Base-by-base conservation (phyloP, 2,329 filamentous ascomycete genomes). In the Tolypocladium ovalisporum region DNA sequence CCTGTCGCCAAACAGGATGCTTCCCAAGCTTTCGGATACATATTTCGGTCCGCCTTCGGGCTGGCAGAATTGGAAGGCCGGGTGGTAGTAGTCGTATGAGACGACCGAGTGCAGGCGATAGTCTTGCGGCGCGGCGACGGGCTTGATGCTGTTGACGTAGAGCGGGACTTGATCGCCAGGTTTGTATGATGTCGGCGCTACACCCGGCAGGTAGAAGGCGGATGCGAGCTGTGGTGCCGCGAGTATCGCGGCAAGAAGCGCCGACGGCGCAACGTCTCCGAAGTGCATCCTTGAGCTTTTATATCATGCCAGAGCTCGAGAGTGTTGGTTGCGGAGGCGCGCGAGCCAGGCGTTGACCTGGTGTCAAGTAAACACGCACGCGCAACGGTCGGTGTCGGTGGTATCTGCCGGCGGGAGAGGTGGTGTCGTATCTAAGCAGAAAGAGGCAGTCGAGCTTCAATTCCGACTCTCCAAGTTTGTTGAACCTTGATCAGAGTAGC, bases 181-280 rank as follows among this genome's bases (percentile, higher is more conserved):
- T 66, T 89, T 85, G 78, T 99, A 99, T 57, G 93, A 93, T 49
- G 90, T 95, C 27, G 94, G 94, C 63, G 93, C 92, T 65, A 97
- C 91, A 64, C 94, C 94, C 40, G 93, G 94, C 44, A 99, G 88
- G 76, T 99, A 99, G 77, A 97, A 99, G 57, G 90, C 90, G 2
- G 84, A 79, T 17, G 79, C 74, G 39, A 84, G 70, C 60, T 81
- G 77, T 29, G 83, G 80, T 34, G 77, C 68, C 52, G 76, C 72
- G 40, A 85, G 67, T 52, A 84, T 67, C 32, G 79, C 72, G 52
- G 76, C 71, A 27, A 82, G 67, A 55, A 83, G 74, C 69, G 78
- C 76, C 69, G 77, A 72, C 29, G 76, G 76, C 76, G 75, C 73
- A 62, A 72, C 65, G 56, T 73, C 70, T 68, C 68, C 72, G 61